phyloP scores from a whole-genome alignment of 805 yeast genomes.

The Pichia eremophila region DNA sequence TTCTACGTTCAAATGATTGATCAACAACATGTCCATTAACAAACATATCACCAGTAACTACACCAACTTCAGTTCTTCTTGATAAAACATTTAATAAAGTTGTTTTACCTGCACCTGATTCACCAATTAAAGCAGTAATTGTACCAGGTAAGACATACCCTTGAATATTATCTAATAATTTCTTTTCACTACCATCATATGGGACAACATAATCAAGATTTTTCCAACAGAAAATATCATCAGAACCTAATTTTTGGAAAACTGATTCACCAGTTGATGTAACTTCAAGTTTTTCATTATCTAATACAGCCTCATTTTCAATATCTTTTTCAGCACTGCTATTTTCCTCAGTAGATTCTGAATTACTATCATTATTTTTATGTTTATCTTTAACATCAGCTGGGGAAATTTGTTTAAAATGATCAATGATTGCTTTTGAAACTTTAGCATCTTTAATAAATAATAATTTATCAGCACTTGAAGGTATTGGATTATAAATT shows the following conservation, averaged over 20 bases:
- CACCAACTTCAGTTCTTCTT: slow-evolving; percentile 42
- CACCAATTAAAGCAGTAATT: slow-evolving; percentile 55
- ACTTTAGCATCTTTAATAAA: slow-evolving; percentile 22
- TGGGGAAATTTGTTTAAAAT: slow-evolving; percentile 4
- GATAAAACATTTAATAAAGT: slow-evolving; percentile 46
- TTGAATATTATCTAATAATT: slow-evolving; percentile 34
- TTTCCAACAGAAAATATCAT: slow-evolving; percentile 54
- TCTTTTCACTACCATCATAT: slow-evolving; percentile 31
- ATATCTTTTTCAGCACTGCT: background rate
- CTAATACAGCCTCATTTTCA: background rate
- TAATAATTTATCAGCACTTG: slow-evolving; percentile 27
- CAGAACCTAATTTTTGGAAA: slow-evolving; percentile 25
- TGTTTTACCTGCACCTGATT: slow-evolving; percentile 58
- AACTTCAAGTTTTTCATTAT: slow-evolving; percentile 24
- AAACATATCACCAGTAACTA: slow-evolving; percentile 46
- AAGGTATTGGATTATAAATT: slow-evolving; percentile 20
- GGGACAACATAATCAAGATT: slow-evolving; percentile 51
- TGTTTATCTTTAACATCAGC: slow-evolving; percentile 3
- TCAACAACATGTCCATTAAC: slow-evolving; percentile 43
- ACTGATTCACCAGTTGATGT: slow-evolving; percentile 15
- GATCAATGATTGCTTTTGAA: slow-evolving; percentile 20
- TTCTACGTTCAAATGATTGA: slow-evolving; percentile 41
- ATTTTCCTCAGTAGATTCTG: no score
- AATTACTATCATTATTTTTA: background rate
- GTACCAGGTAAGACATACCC: slow-evolving; percentile 45